Percentiles rank a stretch among this genome's conserved stretches.
phyloP scores from a whole-genome alignment of 305 asterid species.

The Vinca major region DNA sequence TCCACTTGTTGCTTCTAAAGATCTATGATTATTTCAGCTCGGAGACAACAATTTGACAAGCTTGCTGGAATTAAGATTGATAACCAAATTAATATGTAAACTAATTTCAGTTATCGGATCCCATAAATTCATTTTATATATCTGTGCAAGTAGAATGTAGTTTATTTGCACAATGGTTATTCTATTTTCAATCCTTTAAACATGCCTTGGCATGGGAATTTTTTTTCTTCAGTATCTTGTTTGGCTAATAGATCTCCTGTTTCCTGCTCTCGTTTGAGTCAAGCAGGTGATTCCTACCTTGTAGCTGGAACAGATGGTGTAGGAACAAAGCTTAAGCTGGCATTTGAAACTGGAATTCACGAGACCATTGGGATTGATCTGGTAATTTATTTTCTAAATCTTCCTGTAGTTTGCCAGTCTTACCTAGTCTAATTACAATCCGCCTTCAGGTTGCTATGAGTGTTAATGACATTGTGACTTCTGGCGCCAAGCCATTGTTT shows the following conservation, averaged over 20 bases:
- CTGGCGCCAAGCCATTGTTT: constrained; percentile 94
- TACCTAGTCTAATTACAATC: constrained; percentile 5
- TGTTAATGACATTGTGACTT: constrained; percentile 89
- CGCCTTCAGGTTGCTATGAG: constrained; percentile 86
- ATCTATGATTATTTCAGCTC: too few relatives aligned
- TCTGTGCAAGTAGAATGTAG: too few relatives aligned
- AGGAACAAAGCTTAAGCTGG: constrained; percentile 84
- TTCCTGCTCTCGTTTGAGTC: neutral
- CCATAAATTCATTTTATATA: too few relatives aligned
- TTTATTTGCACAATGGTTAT: too few relatives aligned
- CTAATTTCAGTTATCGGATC: too few relatives aligned
- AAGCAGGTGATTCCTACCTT: constrained; percentile 75
- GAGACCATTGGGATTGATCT: constrained; percentile 93
- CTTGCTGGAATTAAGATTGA: too few relatives aligned
- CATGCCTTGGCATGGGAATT: too few relatives aligned
- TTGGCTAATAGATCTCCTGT: neutral
- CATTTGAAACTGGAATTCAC: constrained; percentile 90
- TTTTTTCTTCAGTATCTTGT: neutral
- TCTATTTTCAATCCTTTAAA: too few relatives aligned
- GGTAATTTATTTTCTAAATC: constrained; percentile 28
- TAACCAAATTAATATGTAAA: too few relatives aligned
- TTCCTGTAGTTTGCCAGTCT: constrained; percentile 5
- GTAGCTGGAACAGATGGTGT: constrained; percentile 98
- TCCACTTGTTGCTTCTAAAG: too few relatives aligned
- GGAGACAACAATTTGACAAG: too few relatives aligned